These are phyloP conservation scores for Fusarium musae DNA, from an alignment of 2,329 filamentous ascomycete species.

Conservation along the genomic window DNA sequence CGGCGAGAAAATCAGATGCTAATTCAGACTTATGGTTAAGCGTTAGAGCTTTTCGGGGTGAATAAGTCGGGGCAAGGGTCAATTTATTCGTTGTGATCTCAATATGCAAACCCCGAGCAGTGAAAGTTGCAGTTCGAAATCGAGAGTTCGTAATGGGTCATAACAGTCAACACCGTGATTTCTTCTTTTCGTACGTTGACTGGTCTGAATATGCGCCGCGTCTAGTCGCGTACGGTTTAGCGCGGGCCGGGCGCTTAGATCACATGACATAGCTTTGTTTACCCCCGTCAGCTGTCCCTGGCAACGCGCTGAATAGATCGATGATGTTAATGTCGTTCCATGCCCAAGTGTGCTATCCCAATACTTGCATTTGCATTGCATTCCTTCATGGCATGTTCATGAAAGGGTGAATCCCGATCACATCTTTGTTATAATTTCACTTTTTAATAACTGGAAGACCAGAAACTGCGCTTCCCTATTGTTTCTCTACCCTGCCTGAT, in stretches of 20 bases:
- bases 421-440: conserved; percentile 40
- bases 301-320: conserved; percentile 42
- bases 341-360: conserved; percentile 19
- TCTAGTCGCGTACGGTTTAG: conserved; percentile 34
- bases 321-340: conserved; percentile 33
- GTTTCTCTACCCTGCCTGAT: conserved; percentile 12
- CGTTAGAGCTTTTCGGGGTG: not conserved
- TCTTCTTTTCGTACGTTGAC: not conserved
- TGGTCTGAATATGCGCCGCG: conserved; percentile 16
- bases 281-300: conserved; percentile 40
- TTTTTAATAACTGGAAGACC: conserved; percentile 9
- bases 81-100: not conserved
- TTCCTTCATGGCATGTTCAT: conserved; percentile 43
- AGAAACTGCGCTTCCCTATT: not conserved
- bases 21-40: not conserved
- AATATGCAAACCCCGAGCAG: not conserved
- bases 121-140: not conserved
- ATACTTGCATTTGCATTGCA: conserved; percentile 39
- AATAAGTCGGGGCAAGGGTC: not conserved
- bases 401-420: conserved; percentile 39
- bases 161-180: not conserved
- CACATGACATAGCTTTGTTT: conserved; percentile 46
- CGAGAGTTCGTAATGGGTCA: not conserved
- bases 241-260: not conserved
- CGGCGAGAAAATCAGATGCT: not conserved